Conservation (phyloP, 1,284 basidiomycete species). For the Blastosporella zonata region DNA sequence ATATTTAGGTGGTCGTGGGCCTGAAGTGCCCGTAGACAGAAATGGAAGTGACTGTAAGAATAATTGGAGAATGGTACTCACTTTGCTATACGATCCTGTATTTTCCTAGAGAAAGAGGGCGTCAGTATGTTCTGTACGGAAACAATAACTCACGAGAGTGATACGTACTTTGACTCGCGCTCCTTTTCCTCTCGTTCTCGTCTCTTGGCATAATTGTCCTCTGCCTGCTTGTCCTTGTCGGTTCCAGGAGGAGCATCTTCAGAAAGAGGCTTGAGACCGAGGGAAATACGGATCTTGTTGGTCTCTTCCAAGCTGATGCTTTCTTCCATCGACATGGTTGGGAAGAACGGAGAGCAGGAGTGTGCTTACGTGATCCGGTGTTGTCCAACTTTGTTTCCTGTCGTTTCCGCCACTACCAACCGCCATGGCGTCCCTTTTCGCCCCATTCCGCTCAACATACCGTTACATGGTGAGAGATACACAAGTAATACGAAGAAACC, state of each 20-base stretch:
- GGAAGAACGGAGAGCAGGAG: constrained; percentile 7
- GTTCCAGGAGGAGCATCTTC: constrained; percentile 67
- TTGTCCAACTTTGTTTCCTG: constrained; percentile 10
- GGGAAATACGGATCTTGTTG: constrained; percentile 92
- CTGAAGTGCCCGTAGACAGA: constrained; percentile 37
- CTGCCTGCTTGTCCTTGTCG: constrained; percentile 77
- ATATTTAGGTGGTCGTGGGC: constrained; percentile 26
- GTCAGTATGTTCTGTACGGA: constrained; percentile 27
- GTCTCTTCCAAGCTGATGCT: constrained; percentile 96
- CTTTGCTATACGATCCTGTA: constrained; percentile 85
- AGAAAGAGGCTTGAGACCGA: constrained; percentile 92
- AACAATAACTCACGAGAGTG: constrained; percentile 14
- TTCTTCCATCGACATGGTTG: constrained; percentile 73
- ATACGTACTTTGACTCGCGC: constrained; percentile 69
- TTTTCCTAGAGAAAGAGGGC: constrained; percentile 45
- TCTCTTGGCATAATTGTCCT: constrained; percentile 77
- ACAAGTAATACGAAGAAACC: too few relatives aligned
- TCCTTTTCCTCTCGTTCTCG: constrained; percentile 71
- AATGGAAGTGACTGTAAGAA: constrained; percentile 51
- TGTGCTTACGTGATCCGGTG: constrained; percentile 28
- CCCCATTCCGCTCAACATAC: constrained; percentile 47
- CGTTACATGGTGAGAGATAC: constrained; percentile 43
- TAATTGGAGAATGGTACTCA: constrained; percentile 49
- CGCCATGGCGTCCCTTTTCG: constrained; percentile 40
- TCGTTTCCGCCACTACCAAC: constrained; percentile 8